phyloP scores from a whole-genome alignment of 176 grass and related monocot species.

The Rhynchospora breviuscula region DNA sequence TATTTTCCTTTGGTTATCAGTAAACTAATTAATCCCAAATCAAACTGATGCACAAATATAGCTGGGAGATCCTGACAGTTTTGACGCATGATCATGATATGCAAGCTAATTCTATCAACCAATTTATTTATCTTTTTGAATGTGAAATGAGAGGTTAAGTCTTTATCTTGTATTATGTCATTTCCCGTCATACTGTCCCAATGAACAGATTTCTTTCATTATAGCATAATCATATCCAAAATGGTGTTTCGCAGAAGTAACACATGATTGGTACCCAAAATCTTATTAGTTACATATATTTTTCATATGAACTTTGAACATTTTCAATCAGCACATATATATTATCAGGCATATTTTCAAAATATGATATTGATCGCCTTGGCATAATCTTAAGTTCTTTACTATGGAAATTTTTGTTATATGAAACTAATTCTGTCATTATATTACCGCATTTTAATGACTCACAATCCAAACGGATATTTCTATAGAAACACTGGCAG shows the following conservation, averaged over 20 bases:
- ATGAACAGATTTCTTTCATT: background rate
- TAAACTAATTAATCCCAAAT: too few species aligned
- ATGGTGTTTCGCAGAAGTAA: background rate
- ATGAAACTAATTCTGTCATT: too few species aligned
- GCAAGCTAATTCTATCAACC: background rate
- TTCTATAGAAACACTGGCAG: background rate
- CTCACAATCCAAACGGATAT: background rate
- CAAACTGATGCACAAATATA: background rate
- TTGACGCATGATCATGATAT: conserved; percentile 19
- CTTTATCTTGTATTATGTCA: background rate
- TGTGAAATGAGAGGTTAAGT: conserved; percentile 9
- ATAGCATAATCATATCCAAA: background rate
- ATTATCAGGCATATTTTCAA: too few species aligned
- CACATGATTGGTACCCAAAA: background rate
- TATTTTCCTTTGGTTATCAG: background rate
- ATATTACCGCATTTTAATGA: background rate
- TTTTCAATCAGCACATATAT: too few species aligned
- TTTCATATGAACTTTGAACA: too few species aligned
- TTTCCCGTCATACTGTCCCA: background rate
- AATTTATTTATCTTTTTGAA: conserved; percentile 3
- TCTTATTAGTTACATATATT: background rate
- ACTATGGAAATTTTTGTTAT: too few species aligned
- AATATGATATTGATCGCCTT: too few species aligned
- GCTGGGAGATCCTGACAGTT: background rate
- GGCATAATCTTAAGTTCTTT: too few species aligned